Conservation (phyloP, 78 protist genomes). For the Chrysochromulina parva region DNA sequence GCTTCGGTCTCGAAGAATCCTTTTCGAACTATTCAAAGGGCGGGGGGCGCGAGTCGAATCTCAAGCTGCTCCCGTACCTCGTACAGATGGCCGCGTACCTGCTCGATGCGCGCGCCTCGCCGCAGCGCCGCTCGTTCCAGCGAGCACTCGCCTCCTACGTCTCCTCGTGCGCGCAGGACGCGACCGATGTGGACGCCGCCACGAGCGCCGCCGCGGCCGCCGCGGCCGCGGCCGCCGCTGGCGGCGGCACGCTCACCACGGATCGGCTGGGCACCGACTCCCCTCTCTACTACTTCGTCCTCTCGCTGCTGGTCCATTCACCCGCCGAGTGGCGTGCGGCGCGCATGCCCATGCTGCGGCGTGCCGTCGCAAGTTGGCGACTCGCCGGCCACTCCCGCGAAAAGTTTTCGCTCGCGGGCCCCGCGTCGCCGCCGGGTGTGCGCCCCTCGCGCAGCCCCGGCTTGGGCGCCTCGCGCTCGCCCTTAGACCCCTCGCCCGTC, state of each 20-base stretch:
- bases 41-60: constrained; percentile 35
- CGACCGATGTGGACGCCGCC: neutral
- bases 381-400: neutral
- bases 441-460: neutral
- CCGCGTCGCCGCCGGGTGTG: neutral
- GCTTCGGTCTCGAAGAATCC: constrained; percentile 15
- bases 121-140: neutral
- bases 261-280: neutral
- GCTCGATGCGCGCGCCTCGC: neutral
- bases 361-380: neutral
- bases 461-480: neutral
- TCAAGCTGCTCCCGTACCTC: neutral
- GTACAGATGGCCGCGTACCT: neutral
- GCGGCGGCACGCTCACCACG: too few species aligned
- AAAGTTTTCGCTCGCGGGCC: neutral
- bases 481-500: neutral
- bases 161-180: neutral
- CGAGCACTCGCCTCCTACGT: neutral
- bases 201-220: neutral
- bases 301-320: neutral
- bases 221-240: neutral
- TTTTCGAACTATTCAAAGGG: constrained; percentile 22
- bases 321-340: neutral
- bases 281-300: neutral
- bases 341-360: neutral